Conservation (phyloP, 1,284 basidiomycete species). For the Melanopsichium pennsylvanicum region DNA sequence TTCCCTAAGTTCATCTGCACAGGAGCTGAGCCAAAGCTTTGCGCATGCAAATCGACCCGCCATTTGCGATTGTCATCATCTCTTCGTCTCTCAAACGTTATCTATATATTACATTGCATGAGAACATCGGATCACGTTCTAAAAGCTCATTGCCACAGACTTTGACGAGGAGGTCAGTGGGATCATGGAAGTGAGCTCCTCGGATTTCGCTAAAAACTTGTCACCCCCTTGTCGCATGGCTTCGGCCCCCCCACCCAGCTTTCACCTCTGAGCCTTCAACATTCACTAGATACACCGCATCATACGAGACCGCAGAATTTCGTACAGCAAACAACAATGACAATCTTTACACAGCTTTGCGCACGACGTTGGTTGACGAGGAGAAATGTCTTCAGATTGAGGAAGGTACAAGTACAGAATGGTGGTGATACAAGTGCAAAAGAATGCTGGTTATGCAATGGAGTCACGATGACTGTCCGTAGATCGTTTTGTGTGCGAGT, state of each 20-base stretch:
- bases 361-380: too few relatives aligned
- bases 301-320: too few relatives aligned
- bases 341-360: too few relatives aligned
- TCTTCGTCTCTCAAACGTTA: neutral
- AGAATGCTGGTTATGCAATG: neutral
- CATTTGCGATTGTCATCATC: neutral
- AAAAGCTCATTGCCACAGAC: neutral
- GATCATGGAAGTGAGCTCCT: neutral
- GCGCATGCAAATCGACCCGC: neutral
- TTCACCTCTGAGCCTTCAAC: neutral
- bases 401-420: constrained; percentile 26
- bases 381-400: neutral
- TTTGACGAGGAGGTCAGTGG: neutral
- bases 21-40: neutral
- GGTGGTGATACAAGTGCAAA: constrained; percentile 22
- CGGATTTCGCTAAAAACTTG: neutral
- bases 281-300: neutral
- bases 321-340: too few relatives aligned
- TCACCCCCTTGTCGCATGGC: too few relatives aligned
- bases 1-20: too few relatives aligned
- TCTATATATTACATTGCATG: too few relatives aligned
- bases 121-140: neutral
- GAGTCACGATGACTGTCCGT: too few relatives aligned
- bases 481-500: too few relatives aligned
- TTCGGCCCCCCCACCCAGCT: too few relatives aligned